Evolutionary conservation across 805 yeast species (phyloP).

Genomic region (Sugiyamaella lignohabitans): DNA sequence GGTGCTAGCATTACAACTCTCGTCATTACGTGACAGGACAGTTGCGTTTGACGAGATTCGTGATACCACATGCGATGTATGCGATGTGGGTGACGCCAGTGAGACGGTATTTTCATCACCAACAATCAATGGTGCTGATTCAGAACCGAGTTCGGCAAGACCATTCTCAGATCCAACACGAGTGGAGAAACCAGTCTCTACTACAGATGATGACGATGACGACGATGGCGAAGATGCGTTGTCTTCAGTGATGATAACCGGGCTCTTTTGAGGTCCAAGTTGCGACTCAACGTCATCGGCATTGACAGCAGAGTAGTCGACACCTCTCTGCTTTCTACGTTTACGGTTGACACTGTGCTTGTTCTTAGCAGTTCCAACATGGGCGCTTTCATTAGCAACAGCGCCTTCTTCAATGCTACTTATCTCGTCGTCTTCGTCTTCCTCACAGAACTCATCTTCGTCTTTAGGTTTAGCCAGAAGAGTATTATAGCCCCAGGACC

Average conservation of each 20-base stretch:
- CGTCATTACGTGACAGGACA: neutral
- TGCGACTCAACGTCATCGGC: neutral
- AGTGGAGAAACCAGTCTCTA: neutral
- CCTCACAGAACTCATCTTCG: constrained; percentile 3
- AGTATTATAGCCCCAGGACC: constrained; percentile 70
- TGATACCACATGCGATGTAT: neutral
- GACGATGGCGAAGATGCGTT: neutral
- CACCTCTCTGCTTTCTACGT: neutral
- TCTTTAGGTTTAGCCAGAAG: constrained; percentile 39
- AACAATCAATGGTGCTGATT: neutral
- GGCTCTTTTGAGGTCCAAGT: too few relatives aligned
- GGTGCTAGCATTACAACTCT: too few relatives aligned
- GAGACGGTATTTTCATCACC: neutral
- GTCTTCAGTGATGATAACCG: neutral
- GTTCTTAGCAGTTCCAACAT: too few relatives aligned
- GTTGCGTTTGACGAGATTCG: neutral
- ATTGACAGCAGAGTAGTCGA: too few relatives aligned
- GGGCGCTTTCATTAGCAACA: neutral
- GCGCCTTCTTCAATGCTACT: neutral
- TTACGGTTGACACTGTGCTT: neutral
- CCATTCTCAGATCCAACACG: neutral
- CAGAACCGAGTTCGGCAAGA: neutral
- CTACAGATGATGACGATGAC: neutral
- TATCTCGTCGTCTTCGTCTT: neutral
- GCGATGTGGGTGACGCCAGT: neutral